Evolutionary conservation across 345 rosid genomes (phyloP).

Genomic region (Eucalyptus marginata): DNA sequence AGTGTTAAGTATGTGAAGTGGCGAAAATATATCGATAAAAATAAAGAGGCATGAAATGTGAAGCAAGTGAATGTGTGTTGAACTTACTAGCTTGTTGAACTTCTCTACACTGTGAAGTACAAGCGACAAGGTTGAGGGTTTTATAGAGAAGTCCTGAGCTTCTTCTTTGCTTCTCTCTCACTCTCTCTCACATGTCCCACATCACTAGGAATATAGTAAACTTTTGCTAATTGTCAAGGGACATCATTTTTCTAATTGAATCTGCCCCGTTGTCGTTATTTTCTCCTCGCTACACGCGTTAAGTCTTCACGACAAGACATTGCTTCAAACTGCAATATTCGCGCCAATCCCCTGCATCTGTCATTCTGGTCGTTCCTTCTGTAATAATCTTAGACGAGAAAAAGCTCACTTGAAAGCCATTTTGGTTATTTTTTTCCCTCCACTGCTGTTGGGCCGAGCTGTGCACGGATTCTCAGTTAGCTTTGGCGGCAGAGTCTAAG

Average conservation of each 20-base stretch:
- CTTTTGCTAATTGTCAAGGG: background rate
- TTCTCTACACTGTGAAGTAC: background rate
- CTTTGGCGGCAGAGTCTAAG: background rate
- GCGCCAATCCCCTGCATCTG: background rate
- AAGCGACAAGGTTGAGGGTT: background rate
- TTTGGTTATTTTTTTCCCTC: too few species aligned
- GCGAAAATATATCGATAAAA: background rate
- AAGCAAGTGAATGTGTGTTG: background rate
- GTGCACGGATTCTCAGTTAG: background rate
- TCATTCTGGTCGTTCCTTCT: background rate
- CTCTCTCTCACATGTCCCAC: background rate
- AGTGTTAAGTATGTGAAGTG: background rate
- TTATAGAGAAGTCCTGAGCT: background rate
- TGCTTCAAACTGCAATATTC: background rate
- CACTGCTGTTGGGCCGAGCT: background rate
- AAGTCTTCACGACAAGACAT: background rate
- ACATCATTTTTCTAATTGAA: background rate
- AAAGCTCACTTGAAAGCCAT: too few species aligned
- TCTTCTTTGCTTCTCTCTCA: background rate
- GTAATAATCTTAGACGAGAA: too few species aligned
- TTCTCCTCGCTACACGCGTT: background rate
- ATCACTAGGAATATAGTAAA: background rate
- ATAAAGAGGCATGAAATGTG: background rate
- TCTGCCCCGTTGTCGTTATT: too few species aligned
- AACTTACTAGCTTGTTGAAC: background rate